These are phyloP conservation scores for Macrolepiota dolichaula DNA, from an alignment of 768 basidiomycete species.

Conservation along the genomic window DNA sequence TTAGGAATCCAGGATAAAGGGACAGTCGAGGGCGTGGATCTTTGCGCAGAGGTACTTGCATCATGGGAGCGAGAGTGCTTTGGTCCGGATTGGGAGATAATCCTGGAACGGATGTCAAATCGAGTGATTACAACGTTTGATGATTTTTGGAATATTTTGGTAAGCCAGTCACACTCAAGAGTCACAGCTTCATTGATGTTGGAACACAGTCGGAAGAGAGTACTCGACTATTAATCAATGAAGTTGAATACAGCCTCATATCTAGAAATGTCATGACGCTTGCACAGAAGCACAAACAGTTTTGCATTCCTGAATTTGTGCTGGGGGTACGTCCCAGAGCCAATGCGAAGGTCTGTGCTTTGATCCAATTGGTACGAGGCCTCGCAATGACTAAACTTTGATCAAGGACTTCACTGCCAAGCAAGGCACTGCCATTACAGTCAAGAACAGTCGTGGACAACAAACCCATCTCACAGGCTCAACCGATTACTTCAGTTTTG, in stretches of 20 bases:
- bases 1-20: not conserved
- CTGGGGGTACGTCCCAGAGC: too few relatives aligned
- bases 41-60: not conserved
- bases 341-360: too few relatives aligned
- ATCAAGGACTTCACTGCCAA: too few relatives aligned
- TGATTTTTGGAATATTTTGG: too few relatives aligned
- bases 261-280: too few relatives aligned
- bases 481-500: not conserved
- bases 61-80: not conserved
- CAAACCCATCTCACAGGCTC: not conserved
- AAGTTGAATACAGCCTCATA: too few relatives aligned
- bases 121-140: not conserved
- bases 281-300: too few relatives aligned
- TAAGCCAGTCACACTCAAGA: not conserved
- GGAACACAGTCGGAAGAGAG: too few relatives aligned
- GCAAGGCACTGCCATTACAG: not conserved
- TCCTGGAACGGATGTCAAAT: not conserved
- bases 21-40: not conserved
- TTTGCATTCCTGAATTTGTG: too few relatives aligned
- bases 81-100: not conserved
- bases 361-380: too few relatives aligned
- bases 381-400: too few relatives aligned
- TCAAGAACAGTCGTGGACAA: not conserved
- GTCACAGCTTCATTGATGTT: not conserved
- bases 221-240: too few relatives aligned